Conservation (phyloP, 129 eudicot species). For the Apium graveolens region DNA sequence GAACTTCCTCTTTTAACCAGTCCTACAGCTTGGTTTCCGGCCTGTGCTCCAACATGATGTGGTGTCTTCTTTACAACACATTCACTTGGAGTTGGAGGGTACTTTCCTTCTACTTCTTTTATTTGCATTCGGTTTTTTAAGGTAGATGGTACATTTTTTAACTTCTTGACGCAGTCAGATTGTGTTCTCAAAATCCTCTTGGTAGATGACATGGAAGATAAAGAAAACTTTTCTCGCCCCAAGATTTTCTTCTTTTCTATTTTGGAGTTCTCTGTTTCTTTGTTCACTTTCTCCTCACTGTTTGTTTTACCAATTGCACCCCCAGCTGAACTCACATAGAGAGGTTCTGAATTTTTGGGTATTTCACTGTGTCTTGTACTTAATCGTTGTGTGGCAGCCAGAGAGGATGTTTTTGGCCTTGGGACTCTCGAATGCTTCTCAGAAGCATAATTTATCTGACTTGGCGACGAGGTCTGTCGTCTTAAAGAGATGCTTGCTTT, state of each 20-base stretch:
- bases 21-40: background rate
- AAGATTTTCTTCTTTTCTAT: conserved; percentile 18
- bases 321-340: conserved; percentile 19
- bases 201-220: conserved; percentile 12
- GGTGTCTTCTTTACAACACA: conserved; percentile 34
- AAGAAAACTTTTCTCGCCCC: conserved; percentile 14
- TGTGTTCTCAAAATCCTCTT: conserved; percentile 22
- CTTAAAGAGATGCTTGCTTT: conserved; percentile 4
- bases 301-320: conserved; percentile 18
- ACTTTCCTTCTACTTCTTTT: conserved; percentile 16
- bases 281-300: conserved; percentile 18
- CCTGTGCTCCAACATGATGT: conserved; percentile 25
- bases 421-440: background rate
- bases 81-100: conserved; percentile 9
- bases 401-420: conserved; percentile 1
- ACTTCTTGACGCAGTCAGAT: conserved; percentile 17
- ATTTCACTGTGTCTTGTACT: conserved; percentile 9
- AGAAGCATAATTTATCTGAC: background rate
- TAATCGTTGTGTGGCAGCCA: background rate
- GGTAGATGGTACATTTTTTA: conserved; percentile 15
- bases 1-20: conserved; percentile 6
- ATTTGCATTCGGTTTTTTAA: conserved; percentile 4
- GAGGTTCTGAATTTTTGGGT: conserved; percentile 11
- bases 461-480: conserved; percentile 9
- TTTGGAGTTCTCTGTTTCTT: conserved; percentile 25